Evolutionary conservation across 352 stramenopile species (phyloP).

Genomic region (Bremia lactucae): DNA sequence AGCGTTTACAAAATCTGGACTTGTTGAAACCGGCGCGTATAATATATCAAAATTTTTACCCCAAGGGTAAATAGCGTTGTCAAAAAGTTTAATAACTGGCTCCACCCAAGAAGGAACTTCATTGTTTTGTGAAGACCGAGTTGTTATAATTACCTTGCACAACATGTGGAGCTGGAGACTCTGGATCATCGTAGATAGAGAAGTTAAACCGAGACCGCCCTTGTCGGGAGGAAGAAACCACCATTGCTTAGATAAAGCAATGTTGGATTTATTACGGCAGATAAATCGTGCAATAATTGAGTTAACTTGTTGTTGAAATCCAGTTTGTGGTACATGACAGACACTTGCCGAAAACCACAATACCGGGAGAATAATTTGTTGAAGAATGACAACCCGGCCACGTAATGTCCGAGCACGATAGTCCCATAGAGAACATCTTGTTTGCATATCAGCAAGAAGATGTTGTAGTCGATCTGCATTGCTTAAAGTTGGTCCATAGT

Average conservation of each 20-base stretch:
- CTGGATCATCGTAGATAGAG: background rate
- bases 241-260: background rate
- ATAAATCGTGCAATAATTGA: background rate
- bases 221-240: background rate
- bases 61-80: background rate
- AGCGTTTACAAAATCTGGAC: background rate
- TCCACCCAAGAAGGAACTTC: background rate
- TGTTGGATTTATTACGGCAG: background rate
- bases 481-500: background rate
- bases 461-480: background rate
- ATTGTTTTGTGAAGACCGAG: background rate
- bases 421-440: background rate
- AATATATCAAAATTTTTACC: background rate
- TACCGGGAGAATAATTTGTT: background rate
- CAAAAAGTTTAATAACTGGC: background rate
- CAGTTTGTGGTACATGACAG: background rate
- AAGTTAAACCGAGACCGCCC: background rate
- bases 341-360: background rate
- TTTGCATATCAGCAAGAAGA: no score
- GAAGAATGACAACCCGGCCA: background rate
- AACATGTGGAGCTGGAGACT: background rate
- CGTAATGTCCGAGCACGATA: background rate
- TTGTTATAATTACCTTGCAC: background rate
- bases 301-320: background rate
- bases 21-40: background rate